Conservation (phyloP, 2,329 filamentous ascomycete genomes). For the Aureobasidium sp. region DNA sequence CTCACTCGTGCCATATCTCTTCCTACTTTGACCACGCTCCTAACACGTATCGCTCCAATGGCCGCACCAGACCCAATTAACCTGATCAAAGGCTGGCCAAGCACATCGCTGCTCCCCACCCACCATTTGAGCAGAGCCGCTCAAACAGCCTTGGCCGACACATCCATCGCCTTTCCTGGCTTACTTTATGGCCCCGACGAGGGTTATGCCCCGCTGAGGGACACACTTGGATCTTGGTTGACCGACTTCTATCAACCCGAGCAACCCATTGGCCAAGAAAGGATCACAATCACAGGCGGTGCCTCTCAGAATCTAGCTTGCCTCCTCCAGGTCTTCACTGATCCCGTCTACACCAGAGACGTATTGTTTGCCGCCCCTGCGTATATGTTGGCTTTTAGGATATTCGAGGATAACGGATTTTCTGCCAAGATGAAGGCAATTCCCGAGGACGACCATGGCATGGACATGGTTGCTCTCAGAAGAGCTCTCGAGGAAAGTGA, state of each 20-base stretch:
- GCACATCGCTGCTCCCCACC: conserved; percentile 57
- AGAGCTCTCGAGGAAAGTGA: conserved; percentile 46
- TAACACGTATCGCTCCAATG: not conserved
- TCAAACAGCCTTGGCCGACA: conserved; percentile 54
- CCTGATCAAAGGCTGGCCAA: conserved; percentile 63
- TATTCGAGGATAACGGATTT: conserved; percentile 78
- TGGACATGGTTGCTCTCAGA: conserved; percentile 60
- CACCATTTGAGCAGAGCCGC: conserved; percentile 55
- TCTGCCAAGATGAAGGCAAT: conserved; percentile 57
- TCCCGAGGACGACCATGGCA: conserved; percentile 69
- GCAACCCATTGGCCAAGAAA: conserved; percentile 42
- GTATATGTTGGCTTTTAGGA: conserved; percentile 78
- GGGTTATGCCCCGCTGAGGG: conserved; percentile 64
- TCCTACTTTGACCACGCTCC: not conserved
- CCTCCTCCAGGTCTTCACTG: conserved; percentile 71
- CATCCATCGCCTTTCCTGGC: conserved; percentile 52
- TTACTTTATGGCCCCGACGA: conserved; percentile 74
- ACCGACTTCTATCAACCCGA: conserved; percentile 50
- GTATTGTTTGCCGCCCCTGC: conserved; percentile 78
- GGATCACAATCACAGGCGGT: conserved; percentile 77
- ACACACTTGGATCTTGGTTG: conserved; percentile 65
- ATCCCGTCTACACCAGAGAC: conserved; percentile 65
- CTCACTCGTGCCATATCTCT: too few relatives aligned
- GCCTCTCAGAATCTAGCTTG: conserved; percentile 77
- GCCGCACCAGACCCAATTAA: conserved; percentile 44